A percentile compares a stretch with the other conserved stretches of the same genome.
phyloP scores from a whole-genome alignment of 352 stramenopile genomes.

The Stramenopiles sp. region DNA sequence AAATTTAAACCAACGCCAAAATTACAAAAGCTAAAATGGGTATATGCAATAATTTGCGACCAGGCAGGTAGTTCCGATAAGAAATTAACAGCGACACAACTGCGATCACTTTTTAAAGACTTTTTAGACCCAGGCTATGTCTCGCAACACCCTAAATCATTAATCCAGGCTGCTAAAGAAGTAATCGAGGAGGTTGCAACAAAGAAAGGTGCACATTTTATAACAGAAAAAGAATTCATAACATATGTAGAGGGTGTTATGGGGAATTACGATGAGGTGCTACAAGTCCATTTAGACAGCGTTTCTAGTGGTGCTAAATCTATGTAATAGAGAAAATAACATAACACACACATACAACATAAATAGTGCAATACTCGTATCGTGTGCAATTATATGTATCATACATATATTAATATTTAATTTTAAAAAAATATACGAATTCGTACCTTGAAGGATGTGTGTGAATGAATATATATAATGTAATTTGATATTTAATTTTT shows the following conservation, averaged over 20 bases:
- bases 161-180: not conserved
- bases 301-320: not conserved
- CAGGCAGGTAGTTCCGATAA: not conserved
- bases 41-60: not conserved
- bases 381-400: no score
- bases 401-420: no score
- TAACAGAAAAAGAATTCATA: not conserved
- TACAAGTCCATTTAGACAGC: not conserved
- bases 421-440: no score
- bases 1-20: not conserved
- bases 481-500: no score
- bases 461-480: no score
- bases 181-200: not conserved
- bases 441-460: no score
- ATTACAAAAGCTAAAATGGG: constrained; percentile 5
- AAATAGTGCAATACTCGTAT: no score
- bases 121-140: not conserved
- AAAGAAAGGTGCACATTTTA: constrained; percentile 4
- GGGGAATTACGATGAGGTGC: not conserved
- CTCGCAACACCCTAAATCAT: not conserved
- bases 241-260: not conserved
- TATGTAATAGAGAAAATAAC: not conserved
- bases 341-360: not conserved
- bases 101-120: not conserved
- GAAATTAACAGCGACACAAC: constrained; percentile 1